Base-by-base conservation (phyloP, 192 early-diverging fungal species). In the Coemansia sp. region DNA sequence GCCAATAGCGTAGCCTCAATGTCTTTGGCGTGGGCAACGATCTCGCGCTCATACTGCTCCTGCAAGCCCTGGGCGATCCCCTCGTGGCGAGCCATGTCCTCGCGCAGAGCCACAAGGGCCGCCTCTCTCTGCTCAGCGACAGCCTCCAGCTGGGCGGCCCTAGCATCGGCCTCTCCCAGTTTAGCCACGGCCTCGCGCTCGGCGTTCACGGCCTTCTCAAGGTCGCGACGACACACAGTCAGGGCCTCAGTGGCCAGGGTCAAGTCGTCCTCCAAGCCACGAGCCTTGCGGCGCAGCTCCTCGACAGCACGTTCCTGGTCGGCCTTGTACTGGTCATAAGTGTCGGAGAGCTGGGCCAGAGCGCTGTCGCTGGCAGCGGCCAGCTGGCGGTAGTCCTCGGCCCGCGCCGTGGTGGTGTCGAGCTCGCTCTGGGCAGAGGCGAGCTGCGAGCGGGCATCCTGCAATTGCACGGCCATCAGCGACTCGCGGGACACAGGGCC, bases 1-100 rank as follows among this genome's bases (percentile, higher is more conserved):
- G 77, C 78, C 29, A 74, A 40, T 41, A 84, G 70, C 13, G 81
- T 72, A 65, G 76, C 60, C 69, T 89, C 79, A 43, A 92, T 82
- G 24, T 85, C 86, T 24, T 82, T 73, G 22, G 90, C 88, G 61
- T 92, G 90, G 22, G 83, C 84, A 6, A 89, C 71, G 24, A 92
- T 85, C 69, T 92, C 89, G 34, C 88, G 82, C 74, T 91, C 86
- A 66, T 92, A 92, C 74, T 88, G 90, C 61, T 88, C 86, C 64
- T 90, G 87, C 18, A 88, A 84, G 39, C 86, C 79, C 72, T 84
- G 74, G 1, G 87, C 78, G 5, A 75, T 52, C 8, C 68, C 72
- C 15, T 79, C 79, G 39, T 90, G 89, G n/a, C 80, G 71, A 52
- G 66, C 74, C 63, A 91, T 75, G 43, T 91, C 89, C 15, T 73